A percentile compares a stretch with the other conserved stretches of the same genome.
Evolutionary conservation across 2,329 filamentous ascomycete genomes (phyloP).

Genomic region (Sclerotinia nivalis): DNA sequence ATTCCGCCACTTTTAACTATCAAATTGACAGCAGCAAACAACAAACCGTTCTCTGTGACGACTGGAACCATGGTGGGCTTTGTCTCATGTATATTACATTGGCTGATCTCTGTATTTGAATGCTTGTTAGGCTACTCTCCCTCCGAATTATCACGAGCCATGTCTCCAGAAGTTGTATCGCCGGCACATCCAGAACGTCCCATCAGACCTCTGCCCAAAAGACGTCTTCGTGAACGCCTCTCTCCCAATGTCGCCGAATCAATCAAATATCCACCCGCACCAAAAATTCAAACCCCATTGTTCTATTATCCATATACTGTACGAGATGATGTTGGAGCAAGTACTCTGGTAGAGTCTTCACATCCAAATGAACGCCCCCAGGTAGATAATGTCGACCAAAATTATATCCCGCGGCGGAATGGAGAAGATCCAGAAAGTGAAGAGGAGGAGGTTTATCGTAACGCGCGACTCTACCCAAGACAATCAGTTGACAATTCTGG

Average conservation of each 20-base stretch:
- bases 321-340: slow-evolving; percentile 41
- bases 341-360: slow-evolving; percentile 38
- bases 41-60: neutral
- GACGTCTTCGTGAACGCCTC: slow-evolving; percentile 81
- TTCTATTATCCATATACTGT: slow-evolving; percentile 66
- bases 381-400: slow-evolving; percentile 39
- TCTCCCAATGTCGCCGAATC: slow-evolving; percentile 81
- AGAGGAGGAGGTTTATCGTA: slow-evolving; percentile 51
- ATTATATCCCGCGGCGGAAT: slow-evolving; percentile 51
- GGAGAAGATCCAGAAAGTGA: slow-evolving; percentile 60
- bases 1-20: slow-evolving; percentile 7
- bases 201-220: slow-evolving; percentile 88
- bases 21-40: slow-evolving; percentile 18
- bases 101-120: slow-evolving; percentile 25
- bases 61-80: slow-evolving; percentile 22
- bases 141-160: slow-evolving; percentile 45
- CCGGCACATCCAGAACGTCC: slow-evolving; percentile 79
- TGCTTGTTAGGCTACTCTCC: slow-evolving; percentile 38
- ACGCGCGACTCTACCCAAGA: slow-evolving; percentile 46
- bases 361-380: slow-evolving; percentile 39
- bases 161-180: slow-evolving; percentile 75
- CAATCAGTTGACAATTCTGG: slow-evolving; percentile 50
- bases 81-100: slow-evolving; percentile 23
- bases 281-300: slow-evolving; percentile 68
- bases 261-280: slow-evolving; percentile 78